Base-by-base conservation (phyloP, 495 filamentous ascomycete genomes). In the Xylaria sp. region DNA sequence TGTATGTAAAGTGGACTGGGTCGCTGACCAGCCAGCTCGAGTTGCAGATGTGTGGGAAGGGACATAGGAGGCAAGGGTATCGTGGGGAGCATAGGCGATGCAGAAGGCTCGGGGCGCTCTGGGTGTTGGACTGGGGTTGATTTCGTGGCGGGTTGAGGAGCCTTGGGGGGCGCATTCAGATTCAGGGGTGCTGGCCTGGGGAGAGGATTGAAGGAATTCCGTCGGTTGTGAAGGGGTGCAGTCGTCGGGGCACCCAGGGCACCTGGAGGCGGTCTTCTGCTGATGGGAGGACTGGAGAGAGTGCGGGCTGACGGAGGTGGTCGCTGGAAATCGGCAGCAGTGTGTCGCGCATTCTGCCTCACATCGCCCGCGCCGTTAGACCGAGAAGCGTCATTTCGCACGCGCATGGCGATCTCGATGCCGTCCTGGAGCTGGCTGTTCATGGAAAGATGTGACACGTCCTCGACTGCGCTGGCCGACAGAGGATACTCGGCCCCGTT, bases 1-100 rank as follows among this genome's bases (percentile, higher is more conserved):
- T 97, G 90, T 58, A 98, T 97, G 75, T 97, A 98, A 65, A 97
- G 80, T 2, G 94, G 93, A 57, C 93, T 96, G 4, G 94, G 94
- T 35, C 89, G 85, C 53, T 92, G 88, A 2, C 92, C 92, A 1
- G 94, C 91, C 31, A 98, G 85, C 76, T 98, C 94, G 14, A 98
- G 88, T 75, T 97, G 93, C 15, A 98, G 85, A 75, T 96, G 92
- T 3, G 93, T 96, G 5, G 93, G 93, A 61, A 98, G 87, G 0
- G 94, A 97, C 78, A 94, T 85, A 5, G 94, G 94, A 9, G 94
- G 94, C 0, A 96, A 82, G 11, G 94, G 94, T 57, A 97, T 89
- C 5, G 87, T 79, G n/a, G 85, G 81, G 37, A 90, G 89, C 78
- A 93, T 86, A 0, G 92, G 91, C 11, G 93, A 93, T 4, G 89